These are phyloP conservation scores for Orbilia javanica DNA, from an alignment of 2,329 filamentous ascomycete genomes.

Conservation along the genomic window DNA sequence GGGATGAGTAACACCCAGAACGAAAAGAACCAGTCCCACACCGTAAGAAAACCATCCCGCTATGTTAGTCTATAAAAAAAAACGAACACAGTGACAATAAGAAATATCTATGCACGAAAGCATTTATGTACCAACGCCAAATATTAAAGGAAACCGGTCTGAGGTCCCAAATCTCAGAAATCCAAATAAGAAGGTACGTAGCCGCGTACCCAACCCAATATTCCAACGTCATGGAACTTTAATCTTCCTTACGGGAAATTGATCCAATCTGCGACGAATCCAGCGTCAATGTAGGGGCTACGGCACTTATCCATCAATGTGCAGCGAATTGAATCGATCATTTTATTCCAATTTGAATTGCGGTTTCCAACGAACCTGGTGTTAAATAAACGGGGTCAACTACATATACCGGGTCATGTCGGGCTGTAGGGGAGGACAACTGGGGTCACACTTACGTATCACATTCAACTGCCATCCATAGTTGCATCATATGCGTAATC, in stretches of 20 bases:
- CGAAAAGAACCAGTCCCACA: neutral
- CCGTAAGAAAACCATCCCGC: neutral
- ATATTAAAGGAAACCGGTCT: neutral
- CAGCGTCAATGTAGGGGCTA: slow-evolving; percentile 49
- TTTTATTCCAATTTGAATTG: slow-evolving; percentile 56
- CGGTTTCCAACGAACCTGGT: slow-evolving; percentile 51
- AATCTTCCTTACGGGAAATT: slow-evolving; percentile 44
- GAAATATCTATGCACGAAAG: slow-evolving; percentile 8
- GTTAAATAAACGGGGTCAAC: slow-evolving; percentile 1
- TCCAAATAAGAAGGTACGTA: neutral
- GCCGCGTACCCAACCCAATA: neutral
- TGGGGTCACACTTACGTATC: slow-evolving; percentile 46
- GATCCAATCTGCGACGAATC: slow-evolving; percentile 50
- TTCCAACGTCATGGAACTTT: neutral
- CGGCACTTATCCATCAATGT: slow-evolving; percentile 53
- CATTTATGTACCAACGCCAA: slow-evolving; percentile 4
- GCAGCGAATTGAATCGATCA: slow-evolving; percentile 53
- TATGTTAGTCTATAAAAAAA: slow-evolving; percentile 25
- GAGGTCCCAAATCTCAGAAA: neutral
- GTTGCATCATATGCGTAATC: slow-evolving; percentile 52
- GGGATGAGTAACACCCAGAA: slow-evolving; percentile 1
- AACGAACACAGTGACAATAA: too few relatives aligned
- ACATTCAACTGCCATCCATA: slow-evolving; percentile 55
- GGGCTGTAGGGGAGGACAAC: neutral
- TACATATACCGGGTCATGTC: neutral